phyloP scores from a whole-genome alignment of 202 grass and related monocot genomes.

The Saccharum hybrid region DNA sequence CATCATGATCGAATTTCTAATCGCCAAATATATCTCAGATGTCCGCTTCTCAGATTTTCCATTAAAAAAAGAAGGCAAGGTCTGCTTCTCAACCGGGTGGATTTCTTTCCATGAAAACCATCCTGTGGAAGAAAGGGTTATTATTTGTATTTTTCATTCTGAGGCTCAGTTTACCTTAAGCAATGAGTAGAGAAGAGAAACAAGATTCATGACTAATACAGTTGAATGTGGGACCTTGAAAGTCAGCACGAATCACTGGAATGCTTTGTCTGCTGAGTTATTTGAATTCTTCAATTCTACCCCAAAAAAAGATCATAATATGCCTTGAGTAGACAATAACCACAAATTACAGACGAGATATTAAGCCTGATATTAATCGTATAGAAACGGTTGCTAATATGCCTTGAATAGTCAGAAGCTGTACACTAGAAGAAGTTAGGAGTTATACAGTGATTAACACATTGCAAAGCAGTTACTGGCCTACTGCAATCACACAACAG shows the following conservation, averaged over 20 bases:
- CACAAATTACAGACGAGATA: neutral
- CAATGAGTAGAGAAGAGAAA: constrained; percentile 24
- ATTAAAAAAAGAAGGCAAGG: constrained; percentile 83
- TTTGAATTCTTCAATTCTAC: constrained; percentile 23
- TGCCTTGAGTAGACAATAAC: constrained; percentile 26
- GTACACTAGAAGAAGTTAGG: constrained; percentile 6
- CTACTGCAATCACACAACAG: constrained; percentile 29
- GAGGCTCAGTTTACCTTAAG: constrained; percentile 9
- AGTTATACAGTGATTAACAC: constrained; percentile 13
- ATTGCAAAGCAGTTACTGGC: constrained; percentile 9
- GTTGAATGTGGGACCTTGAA: constrained; percentile 30
- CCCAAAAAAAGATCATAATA: constrained; percentile 6
- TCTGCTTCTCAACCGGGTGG: constrained; percentile 89
- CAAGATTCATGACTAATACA: constrained; percentile 25
- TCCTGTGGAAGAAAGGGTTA: constrained; percentile 64
- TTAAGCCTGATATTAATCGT: constrained; percentile 8
- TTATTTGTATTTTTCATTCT: constrained; percentile 29
- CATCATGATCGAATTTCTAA: constrained; percentile 89
- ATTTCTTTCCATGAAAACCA: constrained; percentile 98
- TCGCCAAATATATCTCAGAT: constrained; percentile 75
- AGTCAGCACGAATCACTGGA: constrained; percentile 25
- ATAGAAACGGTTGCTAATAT: constrained; percentile 27
- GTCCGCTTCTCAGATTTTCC: constrained; percentile 86
- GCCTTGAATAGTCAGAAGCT: constrained; percentile 33
- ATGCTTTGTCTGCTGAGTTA: constrained; percentile 18